Percentiles rank a stretch among this genome's conserved stretches.
These are phyloP conservation scores for Tolypocladium tropicale DNA, from an alignment of 2,329 filamentous ascomycete genomes.

Conservation along the genomic window DNA sequence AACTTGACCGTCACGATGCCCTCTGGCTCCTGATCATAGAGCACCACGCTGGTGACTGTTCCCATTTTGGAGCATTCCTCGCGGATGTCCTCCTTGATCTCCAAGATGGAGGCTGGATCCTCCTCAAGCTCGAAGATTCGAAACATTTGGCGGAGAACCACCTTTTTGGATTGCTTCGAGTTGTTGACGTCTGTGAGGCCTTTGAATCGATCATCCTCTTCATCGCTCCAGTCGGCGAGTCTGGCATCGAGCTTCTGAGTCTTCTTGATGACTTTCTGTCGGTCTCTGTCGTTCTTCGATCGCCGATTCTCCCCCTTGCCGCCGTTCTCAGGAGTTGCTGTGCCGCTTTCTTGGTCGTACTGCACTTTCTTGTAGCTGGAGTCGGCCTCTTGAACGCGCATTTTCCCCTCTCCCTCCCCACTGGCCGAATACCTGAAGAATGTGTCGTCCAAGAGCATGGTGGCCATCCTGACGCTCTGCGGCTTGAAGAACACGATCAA, in stretches of 20 bases:
- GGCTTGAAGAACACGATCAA: slow-evolving; percentile 91
- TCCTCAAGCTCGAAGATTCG: slow-evolving; percentile 75
- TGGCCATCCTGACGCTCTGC: slow-evolving; percentile 80
- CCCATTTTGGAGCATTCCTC: slow-evolving; percentile 85
- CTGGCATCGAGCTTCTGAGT: slow-evolving; percentile 87
- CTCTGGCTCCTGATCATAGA: slow-evolving; percentile 78
- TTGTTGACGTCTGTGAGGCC: slow-evolving; percentile 27
- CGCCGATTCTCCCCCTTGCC: slow-evolving; percentile 29
- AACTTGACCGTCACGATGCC: slow-evolving; percentile 85
- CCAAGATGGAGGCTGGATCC: slow-evolving; percentile 70
- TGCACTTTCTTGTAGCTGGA: slow-evolving; percentile 84
- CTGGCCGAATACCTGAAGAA: slow-evolving; percentile 58
- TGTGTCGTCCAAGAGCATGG: slow-evolving; percentile 70
- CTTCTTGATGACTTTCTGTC: slow-evolving; percentile 83
- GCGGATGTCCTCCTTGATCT: slow-evolving; percentile 90
- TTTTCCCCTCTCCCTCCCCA: slow-evolving; percentile 49
- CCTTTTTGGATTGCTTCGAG: slow-evolving; percentile 62
- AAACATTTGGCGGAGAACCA: slow-evolving; percentile 90
- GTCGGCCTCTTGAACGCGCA: slow-evolving; percentile 77
- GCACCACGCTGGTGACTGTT: slow-evolving; percentile 77
- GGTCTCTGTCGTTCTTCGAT: slow-evolving; percentile 53
- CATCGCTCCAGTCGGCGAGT: slow-evolving; percentile 71
- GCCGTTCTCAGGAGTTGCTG: slow-evolving; percentile 10
- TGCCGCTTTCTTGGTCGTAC: slow-evolving; percentile 38
- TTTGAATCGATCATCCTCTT: slow-evolving; percentile 67